Evolutionary conservation across 768 basidiomycete species (phyloP), one percentile per base, ranked within the genome.

Genomic region (Neoboletus magnificus): DNA sequence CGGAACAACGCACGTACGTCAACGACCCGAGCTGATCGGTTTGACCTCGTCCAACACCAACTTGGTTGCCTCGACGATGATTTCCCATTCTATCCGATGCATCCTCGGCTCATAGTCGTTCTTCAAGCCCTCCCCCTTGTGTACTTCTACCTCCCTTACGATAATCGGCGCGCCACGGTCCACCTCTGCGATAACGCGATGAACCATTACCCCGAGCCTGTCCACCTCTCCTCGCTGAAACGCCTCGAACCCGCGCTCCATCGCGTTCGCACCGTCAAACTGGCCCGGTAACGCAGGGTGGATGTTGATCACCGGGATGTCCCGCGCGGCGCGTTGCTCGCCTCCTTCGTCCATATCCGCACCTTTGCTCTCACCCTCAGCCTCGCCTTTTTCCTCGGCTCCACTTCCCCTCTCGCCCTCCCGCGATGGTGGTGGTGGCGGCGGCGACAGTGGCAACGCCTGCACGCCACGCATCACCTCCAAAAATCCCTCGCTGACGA

Each of bases 251-350:
- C 95, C 93, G 12, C 96, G 77, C 59, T 89, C 83, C 51, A 98
- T 89, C 1, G 95, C 93, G 63, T 91, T 82, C n/a, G 91, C 85
- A 6, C 97, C 97, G 62, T 97, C 94, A 63, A 99, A 99, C n/a
- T 88, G 85, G 2, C 94, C 93, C 0, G 96, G 96, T 2, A 99
- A 75, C 5, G 97, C 97, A 8, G 97, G 97, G 65, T 98, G 97
- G 5, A 99, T 77, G 68, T 98, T 99, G 76, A 99, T 96, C 58
- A 97, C 90, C 0, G 92, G 87, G 3, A 96, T 82, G 35, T 58
- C 66, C 20, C 56, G 56, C n/a, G 52, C 53, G 25, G 59, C 55
- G 16, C 68, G 5, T 7, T 20, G 16, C 52, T 52, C 63, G 49
- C 67, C 73, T 50, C 73, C 75, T 9, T 71, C 77, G 1, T 70